Conservation (phyloP, 805 yeast species). For the Wickerhamiella domercqiae region DNA sequence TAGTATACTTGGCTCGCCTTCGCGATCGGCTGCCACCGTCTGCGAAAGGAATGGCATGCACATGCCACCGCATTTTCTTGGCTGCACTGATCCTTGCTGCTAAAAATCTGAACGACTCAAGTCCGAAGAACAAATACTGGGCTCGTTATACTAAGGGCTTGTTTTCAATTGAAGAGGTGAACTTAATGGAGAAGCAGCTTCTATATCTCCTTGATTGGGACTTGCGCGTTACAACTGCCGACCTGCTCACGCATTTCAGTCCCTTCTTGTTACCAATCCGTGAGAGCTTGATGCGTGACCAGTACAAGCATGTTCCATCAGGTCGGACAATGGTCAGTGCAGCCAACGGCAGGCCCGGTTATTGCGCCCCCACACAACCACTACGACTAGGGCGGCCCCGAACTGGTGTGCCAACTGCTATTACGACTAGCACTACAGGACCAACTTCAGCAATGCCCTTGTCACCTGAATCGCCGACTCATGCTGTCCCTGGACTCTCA, state of each 20-base stretch:
- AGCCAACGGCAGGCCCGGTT: not conserved
- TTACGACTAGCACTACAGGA: not conserved
- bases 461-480: constrained; percentile 1
- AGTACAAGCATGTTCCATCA: not conserved
- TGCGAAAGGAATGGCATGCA: constrained; percentile 77
- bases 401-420: not conserved
- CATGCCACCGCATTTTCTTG: constrained; percentile 81
- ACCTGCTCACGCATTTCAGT: constrained; percentile 50
- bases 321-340: not conserved
- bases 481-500: constrained; percentile 13
- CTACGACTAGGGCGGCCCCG: not conserved
- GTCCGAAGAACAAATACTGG: constrained; percentile 96
- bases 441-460: not conserved
- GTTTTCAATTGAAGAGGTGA: constrained; percentile 60
- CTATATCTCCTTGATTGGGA: constrained; percentile 77
- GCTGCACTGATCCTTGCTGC: constrained; percentile 88
- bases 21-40: constrained; percentile 67
- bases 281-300: constrained; percentile 25
- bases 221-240: constrained; percentile 52
- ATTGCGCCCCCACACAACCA: not conserved
- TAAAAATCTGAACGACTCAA: constrained; percentile 79
- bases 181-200: constrained; percentile 81
- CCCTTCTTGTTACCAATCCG: constrained; percentile 69
- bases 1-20: constrained; percentile 67
- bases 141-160: constrained; percentile 81